A percentile compares a stretch with the other conserved stretches of the same genome.
Conservation (phyloP, 2,329 filamentous ascomycete genomes). For the Trichoderma semiorbis region DNA sequence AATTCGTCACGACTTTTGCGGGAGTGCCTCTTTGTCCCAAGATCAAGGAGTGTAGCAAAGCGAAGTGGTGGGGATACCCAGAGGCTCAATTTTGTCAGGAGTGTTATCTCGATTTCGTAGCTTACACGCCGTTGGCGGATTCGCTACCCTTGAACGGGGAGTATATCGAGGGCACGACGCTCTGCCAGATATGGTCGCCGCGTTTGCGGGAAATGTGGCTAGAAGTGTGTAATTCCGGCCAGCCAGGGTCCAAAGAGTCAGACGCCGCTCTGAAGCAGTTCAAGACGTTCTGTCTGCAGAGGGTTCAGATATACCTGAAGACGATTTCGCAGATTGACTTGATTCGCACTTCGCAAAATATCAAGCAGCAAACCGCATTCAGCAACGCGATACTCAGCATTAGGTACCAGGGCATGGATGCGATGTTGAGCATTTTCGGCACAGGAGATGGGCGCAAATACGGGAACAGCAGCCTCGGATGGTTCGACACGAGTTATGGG, state of each 20-base stretch:
- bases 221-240: slow-evolving; percentile 27
- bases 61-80: slow-evolving; percentile 35
- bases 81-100: slow-evolving; percentile 33
- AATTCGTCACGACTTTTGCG: slow-evolving; percentile 30
- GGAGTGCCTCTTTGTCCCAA: slow-evolving; percentile 28
- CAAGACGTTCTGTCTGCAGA: background rate
- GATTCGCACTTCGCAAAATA: background rate
- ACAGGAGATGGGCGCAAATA: background rate
- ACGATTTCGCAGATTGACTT: slow-evolving; percentile 2
- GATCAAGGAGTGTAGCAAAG: slow-evolving; percentile 23
- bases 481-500: slow-evolving; percentile 1
- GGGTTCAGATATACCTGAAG: background rate
- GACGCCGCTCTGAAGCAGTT: slow-evolving; percentile 26
- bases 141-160: slow-evolving; percentile 27
- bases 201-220: slow-evolving; percentile 37
- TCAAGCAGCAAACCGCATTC: background rate
- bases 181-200: slow-evolving; percentile 38
- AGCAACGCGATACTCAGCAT: background rate
- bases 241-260: slow-evolving; percentile 25
- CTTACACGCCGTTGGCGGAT: slow-evolving; percentile 26
- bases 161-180: slow-evolving; percentile 24
- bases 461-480: background rate
- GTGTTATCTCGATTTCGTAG: slow-evolving; percentile 33
- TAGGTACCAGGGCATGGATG: slow-evolving; percentile 3
- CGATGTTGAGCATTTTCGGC: background rate